phyloP scores from a whole-genome alignment of 1,284 basidiomycete species.

The Cutaneotrichosporon mucoides region DNA sequence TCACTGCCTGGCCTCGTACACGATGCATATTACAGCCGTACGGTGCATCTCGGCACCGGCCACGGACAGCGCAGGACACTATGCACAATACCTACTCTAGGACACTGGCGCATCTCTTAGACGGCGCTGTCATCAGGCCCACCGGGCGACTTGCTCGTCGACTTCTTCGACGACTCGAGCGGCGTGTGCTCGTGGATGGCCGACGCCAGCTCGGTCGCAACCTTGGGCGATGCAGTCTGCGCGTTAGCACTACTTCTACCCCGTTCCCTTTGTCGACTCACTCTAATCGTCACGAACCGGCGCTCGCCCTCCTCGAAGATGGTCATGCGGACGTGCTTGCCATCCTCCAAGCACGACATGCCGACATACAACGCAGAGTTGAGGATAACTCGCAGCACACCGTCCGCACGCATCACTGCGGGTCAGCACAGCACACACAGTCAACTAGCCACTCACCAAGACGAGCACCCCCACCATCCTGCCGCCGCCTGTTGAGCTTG shows the following conservation, averaged over 20 bases:
- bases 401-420: conserved; percentile 91
- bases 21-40: background rate
- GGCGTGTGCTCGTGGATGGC: conserved; percentile 41
- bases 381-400: conserved; percentile 75
- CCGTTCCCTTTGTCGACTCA: conserved; percentile 44
- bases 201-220: conserved; percentile 50
- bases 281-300: conserved; percentile 71
- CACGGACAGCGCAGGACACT: background rate
- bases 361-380: conserved; percentile 83
- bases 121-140: background rate
- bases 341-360: conserved; percentile 69
- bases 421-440: background rate
- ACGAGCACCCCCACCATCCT: conserved; percentile 67
- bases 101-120: background rate
- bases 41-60: background rate
- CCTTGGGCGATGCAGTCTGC: conserved; percentile 61
- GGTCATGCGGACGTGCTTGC: conserved; percentile 74
- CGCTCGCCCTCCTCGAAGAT: conserved; percentile 64
- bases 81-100: background rate
- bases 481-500: conserved; percentile 64
- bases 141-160: conserved; percentile 1
- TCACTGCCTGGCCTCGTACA: background rate
- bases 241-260: background rate
- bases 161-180: conserved; percentile 20
- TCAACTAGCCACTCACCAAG: conserved; percentile 54